Percentiles rank a stretch among this genome's conserved stretches.
Conservation (phyloP, 441 rosid genomes). For the Pelargonium myrrhifolium region DNA sequence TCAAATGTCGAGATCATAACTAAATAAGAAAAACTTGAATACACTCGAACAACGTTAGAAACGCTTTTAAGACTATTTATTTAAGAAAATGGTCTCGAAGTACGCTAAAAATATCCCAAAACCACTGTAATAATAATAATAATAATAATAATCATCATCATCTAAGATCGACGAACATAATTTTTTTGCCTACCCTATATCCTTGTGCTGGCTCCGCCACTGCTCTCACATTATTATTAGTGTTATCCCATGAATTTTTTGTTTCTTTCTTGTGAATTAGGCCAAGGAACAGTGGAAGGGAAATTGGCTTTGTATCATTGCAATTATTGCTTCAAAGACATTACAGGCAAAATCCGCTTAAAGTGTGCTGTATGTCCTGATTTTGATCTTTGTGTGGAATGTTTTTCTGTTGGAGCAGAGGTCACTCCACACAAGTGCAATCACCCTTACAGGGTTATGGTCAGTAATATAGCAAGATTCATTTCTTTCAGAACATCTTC, state of each 20-base stretch:
- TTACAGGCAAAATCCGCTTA: slow-evolving; percentile 76
- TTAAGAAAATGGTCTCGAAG: no score
- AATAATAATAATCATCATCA: no score
- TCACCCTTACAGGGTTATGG: slow-evolving; percentile 84
- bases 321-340: slow-evolving; percentile 91
- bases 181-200: no score
- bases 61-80: no score
- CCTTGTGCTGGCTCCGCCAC: no score
- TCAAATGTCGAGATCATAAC: no score
- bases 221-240: no score
- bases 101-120: no score
- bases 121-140: no score
- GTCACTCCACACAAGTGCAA: slow-evolving; percentile 73
- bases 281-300: slow-evolving; percentile 69
- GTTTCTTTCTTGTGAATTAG: slow-evolving; percentile 26
- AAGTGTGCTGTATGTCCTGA: slow-evolving; percentile 88
- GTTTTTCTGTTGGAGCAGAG: slow-evolving; percentile 92
- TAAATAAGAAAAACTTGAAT: no score
- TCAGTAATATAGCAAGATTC: slow-evolving; percentile 18
- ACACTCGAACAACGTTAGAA: no score
- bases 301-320: slow-evolving; percentile 78
- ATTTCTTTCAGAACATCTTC: neutral
- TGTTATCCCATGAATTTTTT: neutral
- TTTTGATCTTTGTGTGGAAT: slow-evolving; percentile 89
- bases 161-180: no score